These are phyloP conservation scores for Chlamydomonas incerta DNA, from an alignment of 139 green algal genomes.

Conservation along the genomic window DNA sequence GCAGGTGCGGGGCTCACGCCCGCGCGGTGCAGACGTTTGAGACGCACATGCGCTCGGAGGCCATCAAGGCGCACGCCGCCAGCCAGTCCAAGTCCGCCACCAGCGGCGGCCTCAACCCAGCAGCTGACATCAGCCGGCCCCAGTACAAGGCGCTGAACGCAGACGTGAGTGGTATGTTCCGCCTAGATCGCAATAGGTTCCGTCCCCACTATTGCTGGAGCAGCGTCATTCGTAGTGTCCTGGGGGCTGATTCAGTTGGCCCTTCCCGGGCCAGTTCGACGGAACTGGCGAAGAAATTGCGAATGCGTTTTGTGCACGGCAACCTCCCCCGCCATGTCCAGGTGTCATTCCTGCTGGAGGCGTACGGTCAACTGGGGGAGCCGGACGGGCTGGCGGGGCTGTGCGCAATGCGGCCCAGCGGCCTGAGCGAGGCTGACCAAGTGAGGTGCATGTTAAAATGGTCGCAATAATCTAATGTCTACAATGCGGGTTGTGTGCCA, in stretches of 20 bases:
- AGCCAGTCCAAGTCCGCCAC: not conserved
- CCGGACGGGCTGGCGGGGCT: slow-evolving; percentile 89
- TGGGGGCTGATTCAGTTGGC: too few relatives aligned
- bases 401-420: slow-evolving; percentile 74
- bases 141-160: slow-evolving; percentile 12
- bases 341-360: slow-evolving; percentile 90
- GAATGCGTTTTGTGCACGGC: too few relatives aligned
- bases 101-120: slow-evolving; percentile 82
- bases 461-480: too few relatives aligned
- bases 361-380: slow-evolving; percentile 93
- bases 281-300: too few relatives aligned
- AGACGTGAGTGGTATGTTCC: not conserved
- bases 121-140: slow-evolving; percentile 44
- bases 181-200: too few relatives aligned
- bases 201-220: too few relatives aligned
- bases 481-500: too few relatives aligned
- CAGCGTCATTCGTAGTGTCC: too few relatives aligned
- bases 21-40: slow-evolving; percentile 92
- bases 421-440: slow-evolving; percentile 50
- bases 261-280: too few relatives aligned
- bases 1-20: slow-evolving; percentile 83
- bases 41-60: slow-evolving; percentile 70
- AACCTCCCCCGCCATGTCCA: too few relatives aligned
- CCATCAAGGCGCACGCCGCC: not conserved
- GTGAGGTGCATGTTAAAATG: too few relatives aligned